Percentiles rank a stretch among this genome's conserved stretches.
Conservation (phyloP, 176 grass and related monocot genomes). For the Calamus simplicifolius region DNA sequence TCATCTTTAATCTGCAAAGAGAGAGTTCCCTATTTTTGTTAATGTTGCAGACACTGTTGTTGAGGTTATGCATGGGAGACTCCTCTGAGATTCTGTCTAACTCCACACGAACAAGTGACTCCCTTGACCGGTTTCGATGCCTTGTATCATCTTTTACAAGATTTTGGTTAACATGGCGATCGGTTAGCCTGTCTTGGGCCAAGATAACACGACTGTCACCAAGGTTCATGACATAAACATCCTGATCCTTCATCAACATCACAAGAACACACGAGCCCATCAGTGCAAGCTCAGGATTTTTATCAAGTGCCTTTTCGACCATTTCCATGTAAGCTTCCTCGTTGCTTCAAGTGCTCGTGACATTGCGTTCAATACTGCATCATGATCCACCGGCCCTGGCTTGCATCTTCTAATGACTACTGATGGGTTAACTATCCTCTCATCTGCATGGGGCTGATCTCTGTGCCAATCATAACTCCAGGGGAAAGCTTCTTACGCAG, state of each 20-base stretch:
- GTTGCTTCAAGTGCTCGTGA: conserved; percentile 65
- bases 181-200: conserved; percentile 59
- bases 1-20: conserved; percentile 72
- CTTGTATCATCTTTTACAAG: conserved; percentile 43
- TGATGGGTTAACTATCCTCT: conserved; percentile 28
- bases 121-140: conserved; percentile 56
- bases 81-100: conserved; percentile 90
- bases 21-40: conserved; percentile 62
- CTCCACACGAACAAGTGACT: conserved; percentile 67
- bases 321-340: conserved; percentile 78
- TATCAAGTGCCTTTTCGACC: conserved; percentile 73
- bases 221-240: conserved; percentile 94
- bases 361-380: conserved; percentile 78
- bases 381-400: conserved; percentile 76
- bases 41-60: conserved; percentile 36
- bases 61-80: conserved; percentile 76
- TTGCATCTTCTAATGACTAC: conserved; percentile 65
- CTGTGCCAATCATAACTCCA: conserved; percentile 94
- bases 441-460: conserved; percentile 59
- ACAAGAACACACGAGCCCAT: conserved; percentile 92
- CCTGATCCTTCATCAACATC: conserved; percentile 96
- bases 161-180: conserved; percentile 37
- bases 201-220: conserved; percentile 85
- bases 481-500: conserved; percentile 66
- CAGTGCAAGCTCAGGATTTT: conserved; percentile 66